Evolutionary conservation across 164 flowering plant species (phyloP), one percentile per base, ranked within the genome.

Genomic region (Protea cynaroides): DNA sequence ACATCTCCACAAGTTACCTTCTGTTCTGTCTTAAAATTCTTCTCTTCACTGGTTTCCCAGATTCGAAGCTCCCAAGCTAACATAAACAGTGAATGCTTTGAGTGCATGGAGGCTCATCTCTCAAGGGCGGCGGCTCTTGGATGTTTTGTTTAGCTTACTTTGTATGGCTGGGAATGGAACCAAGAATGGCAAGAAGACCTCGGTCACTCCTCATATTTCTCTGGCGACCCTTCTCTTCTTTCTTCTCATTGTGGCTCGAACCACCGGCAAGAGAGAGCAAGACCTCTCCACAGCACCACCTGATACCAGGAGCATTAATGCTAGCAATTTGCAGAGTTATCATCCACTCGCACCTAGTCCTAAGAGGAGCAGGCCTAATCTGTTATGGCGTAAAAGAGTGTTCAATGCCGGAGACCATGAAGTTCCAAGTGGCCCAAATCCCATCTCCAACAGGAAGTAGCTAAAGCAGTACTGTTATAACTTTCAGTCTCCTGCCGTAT

Each of bases 351-450:
- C 49, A 36, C 24, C 38, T 68, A 56, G 64, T 37, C 61, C 70
- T n/a, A 66, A 25, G 3, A 36, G 53, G 18, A 47, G 51, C 44
- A 56, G 64, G 55, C 58, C 29, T 62, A 40, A 2, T 58, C 60
- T 58, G 25, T 71, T 69, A 46, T 34, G 62, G 58, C 66, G 72
- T 46, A 54, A 68, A 29, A 70, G 65, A 57, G 54, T 64, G 18
- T 74, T 72, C 69, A 67, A 70, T 69, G 77, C 76, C 15, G 62
- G 75, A 64, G 82, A 58, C 18, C 83, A 80, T 71, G 86, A 80
- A 74, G 86, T 82, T 23, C 86, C 86, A 7, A 82, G 83, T 66
- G 86, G 86, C 63, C 82, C 86, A 46, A 82, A 82, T 63, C 86
- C 86, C 46, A 79, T 80, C 46, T 80, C 83, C 47, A 82, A 82